Percentiles rank a stretch among this genome's conserved stretches.
These are phyloP conservation scores for Chondrus crispus DNA, from an alignment of 23 red algal genomes.

Conservation along the genomic window DNA sequence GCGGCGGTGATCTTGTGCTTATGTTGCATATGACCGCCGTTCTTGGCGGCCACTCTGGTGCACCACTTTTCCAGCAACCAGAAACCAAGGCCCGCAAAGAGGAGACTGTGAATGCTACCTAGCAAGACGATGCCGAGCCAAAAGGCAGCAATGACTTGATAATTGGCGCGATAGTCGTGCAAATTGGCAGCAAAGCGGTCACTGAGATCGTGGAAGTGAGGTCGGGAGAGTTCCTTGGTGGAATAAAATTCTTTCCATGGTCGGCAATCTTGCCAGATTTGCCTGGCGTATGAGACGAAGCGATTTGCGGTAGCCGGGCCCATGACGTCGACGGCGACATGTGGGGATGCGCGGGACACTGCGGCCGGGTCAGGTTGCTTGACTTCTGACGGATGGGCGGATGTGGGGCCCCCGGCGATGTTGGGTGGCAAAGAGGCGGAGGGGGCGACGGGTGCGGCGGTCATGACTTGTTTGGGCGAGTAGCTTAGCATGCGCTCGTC, in stretches of 20 bases:
- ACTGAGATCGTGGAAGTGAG: conserved; percentile 30
- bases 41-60: background rate
- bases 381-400: background rate
- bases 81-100: conserved; percentile 8
- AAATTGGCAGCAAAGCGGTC: conserved; percentile 44
- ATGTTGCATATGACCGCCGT: background rate
- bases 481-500: conserved; percentile 37
- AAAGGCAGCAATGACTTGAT: conserved; percentile 41
- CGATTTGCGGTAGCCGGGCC: background rate
- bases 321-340: background rate
- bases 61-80: conserved; percentile 3
- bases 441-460: background rate
- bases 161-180: conserved; percentile 50
- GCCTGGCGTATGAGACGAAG: conserved; percentile 8
- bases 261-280: conserved; percentile 22
- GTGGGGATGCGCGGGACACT: background rate
- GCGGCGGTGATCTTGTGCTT: background rate
- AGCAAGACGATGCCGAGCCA: conserved; percentile 14
- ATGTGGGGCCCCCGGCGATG: background rate
- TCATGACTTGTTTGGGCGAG: background rate
- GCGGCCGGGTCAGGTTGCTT: background rate
- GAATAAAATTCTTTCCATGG: conserved; percentile 67
- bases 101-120: conserved; percentile 18
- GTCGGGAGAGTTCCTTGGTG: conserved; percentile 13
- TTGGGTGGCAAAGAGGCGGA: background rate